phyloP scores from a whole-genome alignment of 139 green algal species.

The Ettlia oleoabundans region DNA sequence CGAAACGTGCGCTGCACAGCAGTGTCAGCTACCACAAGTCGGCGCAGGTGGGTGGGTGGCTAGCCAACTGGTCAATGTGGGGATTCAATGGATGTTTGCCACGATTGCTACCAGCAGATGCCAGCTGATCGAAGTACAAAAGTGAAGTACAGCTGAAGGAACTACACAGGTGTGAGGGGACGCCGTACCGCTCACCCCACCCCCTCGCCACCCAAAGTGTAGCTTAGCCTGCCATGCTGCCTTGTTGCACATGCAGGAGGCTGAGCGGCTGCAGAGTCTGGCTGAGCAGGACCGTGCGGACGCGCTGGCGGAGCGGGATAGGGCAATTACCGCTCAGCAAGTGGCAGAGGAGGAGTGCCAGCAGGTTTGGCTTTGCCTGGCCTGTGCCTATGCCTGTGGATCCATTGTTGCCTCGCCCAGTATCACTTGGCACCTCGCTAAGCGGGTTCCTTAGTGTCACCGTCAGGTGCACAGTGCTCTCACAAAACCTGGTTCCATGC shows the following conservation, averaged over 20 bases:
- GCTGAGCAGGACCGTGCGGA: constrained; percentile 23
- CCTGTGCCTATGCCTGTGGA: background rate
- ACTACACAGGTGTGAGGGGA: no score
- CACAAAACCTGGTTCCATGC: no score
- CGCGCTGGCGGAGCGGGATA: constrained; percentile 10
- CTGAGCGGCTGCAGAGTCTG: constrained; percentile 5
- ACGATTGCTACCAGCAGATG: background rate
- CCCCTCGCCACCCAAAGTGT: no score
- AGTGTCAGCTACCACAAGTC: constrained; percentile 10
- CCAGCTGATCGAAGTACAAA: no score
- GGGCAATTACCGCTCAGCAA: background rate
- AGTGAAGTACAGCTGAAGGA: no score
- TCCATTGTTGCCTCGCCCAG: background rate
- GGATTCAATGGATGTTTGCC: no score
- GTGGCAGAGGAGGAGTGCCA: background rate
- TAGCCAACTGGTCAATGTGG: background rate
- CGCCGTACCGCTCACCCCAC: no score
- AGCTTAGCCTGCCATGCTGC: background rate
- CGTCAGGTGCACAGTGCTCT: no score
- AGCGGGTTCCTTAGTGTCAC: background rate
- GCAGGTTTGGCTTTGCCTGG: background rate
- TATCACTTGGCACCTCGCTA: background rate
- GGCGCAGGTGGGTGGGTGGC: background rate
- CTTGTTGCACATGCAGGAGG: background rate
- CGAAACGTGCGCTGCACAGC: constrained; percentile 12